Evolutionary conservation across 495 filamentous ascomycete genomes (phyloP).

Genomic region (Neurospora sp.): DNA sequence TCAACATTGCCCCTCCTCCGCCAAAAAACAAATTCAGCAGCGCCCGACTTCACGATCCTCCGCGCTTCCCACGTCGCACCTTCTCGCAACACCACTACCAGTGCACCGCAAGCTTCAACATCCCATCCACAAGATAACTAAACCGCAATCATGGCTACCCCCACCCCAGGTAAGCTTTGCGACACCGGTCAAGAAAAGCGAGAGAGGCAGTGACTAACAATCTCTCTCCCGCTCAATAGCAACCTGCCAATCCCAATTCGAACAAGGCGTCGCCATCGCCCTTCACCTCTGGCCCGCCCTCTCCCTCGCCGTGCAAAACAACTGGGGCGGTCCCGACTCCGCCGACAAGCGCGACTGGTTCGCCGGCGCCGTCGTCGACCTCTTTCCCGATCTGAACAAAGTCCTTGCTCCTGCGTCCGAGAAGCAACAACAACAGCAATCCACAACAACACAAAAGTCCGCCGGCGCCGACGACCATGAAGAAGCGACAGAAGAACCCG

Average conservation of each 20-base stretch:
- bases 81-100: neutral
- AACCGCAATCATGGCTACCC: conserved; percentile 4
- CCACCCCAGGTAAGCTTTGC: conserved; percentile 9
- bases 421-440: neutral
- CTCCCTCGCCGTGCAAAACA: conserved; percentile 72
- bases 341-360: conserved; percentile 93
- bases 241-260: conserved; percentile 64
- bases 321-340: conserved; percentile 81
- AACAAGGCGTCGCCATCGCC: conserved; percentile 68
- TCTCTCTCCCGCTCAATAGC: conserved; percentile 27
- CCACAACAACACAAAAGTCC: neutral
- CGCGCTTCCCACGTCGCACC: neutral
- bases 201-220: conserved; percentile 8
- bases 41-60: neutral
- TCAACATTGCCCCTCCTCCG: neutral
- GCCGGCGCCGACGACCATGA: neutral
- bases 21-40: neutral
- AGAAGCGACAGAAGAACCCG: conserved; percentile 44
- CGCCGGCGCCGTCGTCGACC: conserved; percentile 76
- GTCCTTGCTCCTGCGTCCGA: conserved; percentile 12
- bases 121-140: neutral
- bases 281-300: conserved; percentile 81
- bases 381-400: conserved; percentile 53
- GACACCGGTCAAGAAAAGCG: neutral
- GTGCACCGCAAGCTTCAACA: neutral